Evolutionary conservation across 2,329 filamentous ascomycete genomes (phyloP).

Genomic region (Pseudocercospora cruenta): DNA sequence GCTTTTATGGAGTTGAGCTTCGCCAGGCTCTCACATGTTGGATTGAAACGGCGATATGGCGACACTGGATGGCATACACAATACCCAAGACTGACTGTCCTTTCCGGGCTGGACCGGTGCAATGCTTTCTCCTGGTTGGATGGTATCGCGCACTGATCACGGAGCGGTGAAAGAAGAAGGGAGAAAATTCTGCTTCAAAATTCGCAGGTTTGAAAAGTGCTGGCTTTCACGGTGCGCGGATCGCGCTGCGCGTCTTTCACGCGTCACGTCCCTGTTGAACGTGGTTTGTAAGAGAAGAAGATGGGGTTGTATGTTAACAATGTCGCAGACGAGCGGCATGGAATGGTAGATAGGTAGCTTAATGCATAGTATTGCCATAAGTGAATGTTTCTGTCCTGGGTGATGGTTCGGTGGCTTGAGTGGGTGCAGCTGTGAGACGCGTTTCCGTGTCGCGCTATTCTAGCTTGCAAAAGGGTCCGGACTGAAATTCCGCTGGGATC

Average conservation of each 20-base stretch:
- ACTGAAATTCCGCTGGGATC: too few relatives aligned
- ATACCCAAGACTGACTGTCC: constrained; percentile 9
- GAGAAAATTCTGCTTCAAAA: not conserved
- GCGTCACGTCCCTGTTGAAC: not conserved
- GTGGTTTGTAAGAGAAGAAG: not conserved
- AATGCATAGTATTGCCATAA: not conserved
- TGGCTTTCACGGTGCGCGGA: not conserved
- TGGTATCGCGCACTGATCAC: constrained; percentile 3
- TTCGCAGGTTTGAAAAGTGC: not conserved
- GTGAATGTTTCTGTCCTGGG: not conserved
- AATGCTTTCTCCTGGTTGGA: not conserved
- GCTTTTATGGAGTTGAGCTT: not conserved
- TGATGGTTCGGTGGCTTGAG: not conserved
- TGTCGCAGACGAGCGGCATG: not conserved
- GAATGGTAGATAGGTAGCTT: not conserved
- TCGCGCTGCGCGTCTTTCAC: not conserved
- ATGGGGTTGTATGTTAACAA: not conserved
- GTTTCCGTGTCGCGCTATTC: not conserved
- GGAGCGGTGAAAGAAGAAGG: not conserved
- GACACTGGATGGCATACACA: constrained; percentile 10
- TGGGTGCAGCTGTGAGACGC: not conserved
- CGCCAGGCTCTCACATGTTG: not conserved
- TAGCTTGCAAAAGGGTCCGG: too few relatives aligned
- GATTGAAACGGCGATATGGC: not conserved
- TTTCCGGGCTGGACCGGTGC: not conserved